These are phyloP conservation scores for Cyberlindnera euphorbiiphila DNA, from an alignment of 805 yeast genomes.

Conservation along the genomic window DNA sequence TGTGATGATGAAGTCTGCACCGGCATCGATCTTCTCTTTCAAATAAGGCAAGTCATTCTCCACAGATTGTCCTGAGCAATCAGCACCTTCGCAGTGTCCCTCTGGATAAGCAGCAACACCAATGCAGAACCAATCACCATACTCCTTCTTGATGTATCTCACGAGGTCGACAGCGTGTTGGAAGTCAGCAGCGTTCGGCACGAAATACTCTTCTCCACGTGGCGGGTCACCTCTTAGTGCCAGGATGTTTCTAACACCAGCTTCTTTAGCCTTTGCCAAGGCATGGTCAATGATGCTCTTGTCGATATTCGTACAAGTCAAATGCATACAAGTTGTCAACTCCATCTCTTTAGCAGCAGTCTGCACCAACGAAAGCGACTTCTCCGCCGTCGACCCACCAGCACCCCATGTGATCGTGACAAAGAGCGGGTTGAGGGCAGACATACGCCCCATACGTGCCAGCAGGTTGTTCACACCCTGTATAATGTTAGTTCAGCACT, in stretches of 20 bases:
- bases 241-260: constrained; percentile 83
- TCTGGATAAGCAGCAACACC: constrained; percentile 99
- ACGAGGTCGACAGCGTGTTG: constrained; percentile 83
- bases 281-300: constrained; percentile 75
- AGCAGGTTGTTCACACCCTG: constrained; percentile 77
- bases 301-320: constrained; percentile 94
- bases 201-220: constrained; percentile 62
- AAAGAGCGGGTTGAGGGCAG: constrained; percentile 81
- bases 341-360: constrained; percentile 71
- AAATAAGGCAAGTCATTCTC: constrained; percentile 71
- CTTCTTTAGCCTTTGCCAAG: constrained; percentile 58
- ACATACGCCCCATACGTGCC: constrained; percentile 86
- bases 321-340: constrained; percentile 88
- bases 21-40: constrained; percentile 84
- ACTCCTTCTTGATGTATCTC: constrained; percentile 67
- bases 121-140: constrained; percentile 87
- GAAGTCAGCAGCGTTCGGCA: constrained; percentile 41
- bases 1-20: constrained; percentile 91
- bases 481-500: neutral
- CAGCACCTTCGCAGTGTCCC: constrained; percentile 89
- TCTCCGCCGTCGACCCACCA: constrained; percentile 89
- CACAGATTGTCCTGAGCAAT: constrained; percentile 59
- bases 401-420: constrained; percentile 99
- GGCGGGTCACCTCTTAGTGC: constrained; percentile 98
- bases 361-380: constrained; percentile 78